Evolutionary conservation across 441 rosid genomes (phyloP), one percentile per base, ranked within the genome.

Genomic region (Croton setiger): DNA sequence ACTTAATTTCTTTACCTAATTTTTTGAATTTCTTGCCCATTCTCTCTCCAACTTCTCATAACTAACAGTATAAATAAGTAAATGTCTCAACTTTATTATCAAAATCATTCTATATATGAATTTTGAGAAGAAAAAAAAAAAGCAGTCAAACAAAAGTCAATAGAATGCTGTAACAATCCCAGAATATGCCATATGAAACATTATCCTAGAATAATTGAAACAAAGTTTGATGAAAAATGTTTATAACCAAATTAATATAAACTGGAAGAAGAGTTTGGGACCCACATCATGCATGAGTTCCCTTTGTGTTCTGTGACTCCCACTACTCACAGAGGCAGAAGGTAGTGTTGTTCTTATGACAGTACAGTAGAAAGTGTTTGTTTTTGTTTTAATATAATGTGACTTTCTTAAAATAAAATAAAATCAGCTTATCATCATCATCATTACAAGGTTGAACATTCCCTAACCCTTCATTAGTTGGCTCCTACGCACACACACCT

Each of bases 361-460:
- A 64, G 4, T 57, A 72, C 18, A 60, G 66, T 66, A 36, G 48
- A 65, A 59, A 23, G 31, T 36, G 15, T 57, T 23, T 10, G 4
- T 1, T 51, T 3, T 18, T 51, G 7, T 47, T 47, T 5, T 43
- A 13, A 4, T 43, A 2, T 43, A 5, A 4, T 15, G 17, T 37
- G 18, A 47, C 21, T 35, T 64, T 36, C 64, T 67, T 67, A 48
- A 66, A 60, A 67, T 60, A 72, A 70, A 51, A 64, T n/a, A 74
- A 44, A 66, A 33, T 31, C 63, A 17, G 71, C 64, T 66, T 59
- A n/a, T 21, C 15, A 48, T 44, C 76, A 76, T 76, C 73, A 77
- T 74, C 72, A 27, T 76, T 12, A 15, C n/a, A 49, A 45, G 7
- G 64, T 52, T 49, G 60, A n/a, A 18, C 76, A 67, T 20, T 20